Conservation (phyloP, 495 filamentous ascomycete genomes). For the Ramalina intermedia region DNA sequence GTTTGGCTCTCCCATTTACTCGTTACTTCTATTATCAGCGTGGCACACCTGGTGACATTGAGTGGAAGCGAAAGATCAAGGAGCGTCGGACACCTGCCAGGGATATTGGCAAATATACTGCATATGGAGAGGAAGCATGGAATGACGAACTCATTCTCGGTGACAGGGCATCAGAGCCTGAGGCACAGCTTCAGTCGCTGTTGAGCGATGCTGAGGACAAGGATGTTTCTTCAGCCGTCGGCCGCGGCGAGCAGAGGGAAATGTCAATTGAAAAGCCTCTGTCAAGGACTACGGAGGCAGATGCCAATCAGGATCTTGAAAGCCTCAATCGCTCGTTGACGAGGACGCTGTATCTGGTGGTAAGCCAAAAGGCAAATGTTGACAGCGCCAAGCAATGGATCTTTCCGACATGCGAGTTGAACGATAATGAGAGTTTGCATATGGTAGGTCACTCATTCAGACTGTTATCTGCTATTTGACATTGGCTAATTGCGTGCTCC, state of each 20-base stretch:
- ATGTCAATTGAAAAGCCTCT: constrained; percentile 58
- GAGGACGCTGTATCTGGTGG: constrained; percentile 73
- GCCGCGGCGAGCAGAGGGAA: constrained; percentile 44
- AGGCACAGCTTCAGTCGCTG: constrained; percentile 47
- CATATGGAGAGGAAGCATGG: constrained; percentile 68
- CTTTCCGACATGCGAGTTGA: constrained; percentile 57
- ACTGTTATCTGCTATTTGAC: not conserved
- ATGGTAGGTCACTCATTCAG: constrained; percentile 42
- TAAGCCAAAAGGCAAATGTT: constrained; percentile 30
- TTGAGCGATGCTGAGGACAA: constrained; percentile 59
- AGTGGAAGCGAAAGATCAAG: constrained; percentile 78
- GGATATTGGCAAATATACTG: constrained; percentile 77
- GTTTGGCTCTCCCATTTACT: constrained; percentile 74
- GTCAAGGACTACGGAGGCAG: constrained; percentile 63
- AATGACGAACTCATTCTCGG: constrained; percentile 83
- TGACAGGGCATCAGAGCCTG: constrained; percentile 42
- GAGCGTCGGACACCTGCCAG: constrained; percentile 61
- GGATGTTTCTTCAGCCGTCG: constrained; percentile 47
- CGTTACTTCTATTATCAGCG: constrained; percentile 93
- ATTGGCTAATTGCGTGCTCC: not conserved
- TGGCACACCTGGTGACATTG: constrained; percentile 66
- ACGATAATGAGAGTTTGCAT: constrained; percentile 58
- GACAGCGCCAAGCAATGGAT: constrained; percentile 52
- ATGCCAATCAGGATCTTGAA: constrained; percentile 54
- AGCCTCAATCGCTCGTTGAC: constrained; percentile 66